Conservation (phyloP, 805 yeast genomes). For the Pichia californica region DNA sequence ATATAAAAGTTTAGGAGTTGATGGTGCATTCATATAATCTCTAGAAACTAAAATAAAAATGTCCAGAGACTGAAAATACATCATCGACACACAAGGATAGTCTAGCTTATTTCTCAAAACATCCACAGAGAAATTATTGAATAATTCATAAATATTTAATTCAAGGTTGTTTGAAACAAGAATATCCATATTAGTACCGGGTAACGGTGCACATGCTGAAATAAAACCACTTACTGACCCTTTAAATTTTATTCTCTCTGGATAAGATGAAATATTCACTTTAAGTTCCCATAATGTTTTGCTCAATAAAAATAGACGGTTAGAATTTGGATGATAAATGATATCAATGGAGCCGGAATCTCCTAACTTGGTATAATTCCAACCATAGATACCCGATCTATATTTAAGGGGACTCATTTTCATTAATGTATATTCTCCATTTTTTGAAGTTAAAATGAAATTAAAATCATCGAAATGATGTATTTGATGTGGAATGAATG, state of each 20-base stretch:
- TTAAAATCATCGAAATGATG: not conserved
- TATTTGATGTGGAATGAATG: conserved; percentile 2
- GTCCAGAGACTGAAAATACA: conserved; percentile 20
- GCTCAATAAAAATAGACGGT: conserved; percentile 15
- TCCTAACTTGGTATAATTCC: conserved; percentile 3
- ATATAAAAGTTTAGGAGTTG: not conserved
- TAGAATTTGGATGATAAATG: conserved; percentile 1
- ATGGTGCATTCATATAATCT: not conserved
- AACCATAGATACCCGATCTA: not conserved
- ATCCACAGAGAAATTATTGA: not conserved
- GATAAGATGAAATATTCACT: conserved; percentile 17
- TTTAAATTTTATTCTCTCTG: conserved; percentile 22
- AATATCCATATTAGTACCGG: not conserved
- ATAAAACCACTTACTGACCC: conserved; percentile 7
- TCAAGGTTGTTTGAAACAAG: not conserved
- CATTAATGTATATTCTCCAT: conserved; percentile 16
- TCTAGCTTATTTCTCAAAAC: not conserved
- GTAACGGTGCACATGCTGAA: not conserved
- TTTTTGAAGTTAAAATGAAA: conserved; percentile 19
- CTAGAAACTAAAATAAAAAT: conserved; percentile 18
- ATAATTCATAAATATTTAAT: not conserved
- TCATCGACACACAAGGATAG: conserved; percentile 21
- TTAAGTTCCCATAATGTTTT: conserved; percentile 26
- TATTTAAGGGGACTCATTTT: not conserved
- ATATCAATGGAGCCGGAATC: conserved; percentile 20